These are phyloP conservation scores for Ceratopteris richardii DNA, from an alignment of 75 land plant genomes.

Conservation along the genomic window DNA sequence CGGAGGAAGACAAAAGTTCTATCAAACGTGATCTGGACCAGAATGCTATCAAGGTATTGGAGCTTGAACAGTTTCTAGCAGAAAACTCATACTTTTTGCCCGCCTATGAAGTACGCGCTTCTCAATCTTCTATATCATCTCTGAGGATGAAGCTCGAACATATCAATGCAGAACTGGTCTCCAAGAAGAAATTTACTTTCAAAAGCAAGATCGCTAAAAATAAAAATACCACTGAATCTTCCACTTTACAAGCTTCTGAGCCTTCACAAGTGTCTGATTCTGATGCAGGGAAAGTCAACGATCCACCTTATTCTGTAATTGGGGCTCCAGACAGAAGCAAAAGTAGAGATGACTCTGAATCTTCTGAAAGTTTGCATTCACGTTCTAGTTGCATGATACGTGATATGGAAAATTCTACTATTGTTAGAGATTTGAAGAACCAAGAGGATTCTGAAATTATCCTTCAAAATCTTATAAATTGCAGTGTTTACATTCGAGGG, in stretches of 20 bases:
- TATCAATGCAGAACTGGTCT: constrained; percentile 34
- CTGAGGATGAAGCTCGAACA: constrained; percentile 45
- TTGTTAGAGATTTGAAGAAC: constrained; percentile 37
- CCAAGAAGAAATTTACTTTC: constrained; percentile 84
- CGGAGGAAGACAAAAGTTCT: constrained; percentile 5
- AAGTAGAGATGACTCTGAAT: not conserved
- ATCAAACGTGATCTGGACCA: constrained; percentile 26
- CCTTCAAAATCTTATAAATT: constrained; percentile 50
- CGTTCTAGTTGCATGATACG: constrained; percentile 25
- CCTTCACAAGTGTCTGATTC: not conserved
- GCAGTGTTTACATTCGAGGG: constrained; percentile 58
- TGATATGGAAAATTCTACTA: constrained; percentile 17
- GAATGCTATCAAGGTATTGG: constrained; percentile 31
- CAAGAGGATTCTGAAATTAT: constrained; percentile 52
- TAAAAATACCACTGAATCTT: not conserved
- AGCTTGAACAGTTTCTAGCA: constrained; percentile 59
- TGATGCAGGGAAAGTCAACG: too few relatives aligned
- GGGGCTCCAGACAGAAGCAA: not conserved
- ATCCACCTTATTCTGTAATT: too few relatives aligned
- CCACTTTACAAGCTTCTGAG: not conserved
- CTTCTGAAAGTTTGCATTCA: not conserved
- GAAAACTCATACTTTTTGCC: constrained; percentile 72
- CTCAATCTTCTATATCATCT: constrained; percentile 45
- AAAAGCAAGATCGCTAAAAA: constrained; percentile 35
- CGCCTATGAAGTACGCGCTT: constrained; percentile 61